phyloP scores from a whole-genome alignment of 345 rosid genomes.

The Kernera saxatilis region DNA sequence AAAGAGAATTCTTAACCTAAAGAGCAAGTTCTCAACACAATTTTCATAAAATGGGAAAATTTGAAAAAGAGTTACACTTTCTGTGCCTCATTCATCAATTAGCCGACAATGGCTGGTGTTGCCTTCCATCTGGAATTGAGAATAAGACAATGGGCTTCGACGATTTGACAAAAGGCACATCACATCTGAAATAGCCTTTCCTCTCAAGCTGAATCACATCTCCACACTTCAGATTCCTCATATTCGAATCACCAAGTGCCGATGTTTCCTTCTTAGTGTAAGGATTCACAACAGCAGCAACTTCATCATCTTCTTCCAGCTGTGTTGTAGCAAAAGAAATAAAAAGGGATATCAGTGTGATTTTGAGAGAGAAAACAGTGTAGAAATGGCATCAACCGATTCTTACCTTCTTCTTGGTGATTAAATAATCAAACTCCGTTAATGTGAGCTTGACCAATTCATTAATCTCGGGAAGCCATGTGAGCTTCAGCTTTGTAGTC shows the following conservation, averaged over 20 bases:
- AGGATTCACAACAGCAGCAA: slow-evolving; percentile 57
- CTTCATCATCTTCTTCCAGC: slow-evolving; percentile 88
- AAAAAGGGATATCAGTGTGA: not conserved
- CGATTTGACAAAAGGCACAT: slow-evolving; percentile 65
- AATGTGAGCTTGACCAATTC: slow-evolving; percentile 57
- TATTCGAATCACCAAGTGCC: slow-evolving; percentile 85
- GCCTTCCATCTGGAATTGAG: slow-evolving; percentile 81
- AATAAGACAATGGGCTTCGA: slow-evolving; percentile 66
- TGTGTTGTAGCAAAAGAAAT: slow-evolving; percentile 25
- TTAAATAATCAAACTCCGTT: slow-evolving; percentile 59
- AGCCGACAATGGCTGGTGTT: slow-evolving; percentile 9
- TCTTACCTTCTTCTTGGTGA: slow-evolving; percentile 68
- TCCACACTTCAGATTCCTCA: slow-evolving; percentile 65
- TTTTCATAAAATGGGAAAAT: not conserved
- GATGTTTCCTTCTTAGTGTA: slow-evolving; percentile 62
- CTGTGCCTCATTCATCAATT: slow-evolving; percentile 5
- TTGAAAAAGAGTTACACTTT: not conserved
- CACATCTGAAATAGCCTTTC: slow-evolving; percentile 88
- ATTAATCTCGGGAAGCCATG: slow-evolving; percentile 66
- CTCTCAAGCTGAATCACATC: slow-evolving; percentile 85
- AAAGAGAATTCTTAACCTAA: not conserved
- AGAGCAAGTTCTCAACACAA: not conserved
- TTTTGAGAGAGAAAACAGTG: not conserved
- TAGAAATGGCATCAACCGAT: not conserved
- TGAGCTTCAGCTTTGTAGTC: slow-evolving; percentile 86